Base-by-base conservation (phyloP, 2,329 filamentous ascomycete genomes). In the Aspergillus brasiliensis region DNA sequence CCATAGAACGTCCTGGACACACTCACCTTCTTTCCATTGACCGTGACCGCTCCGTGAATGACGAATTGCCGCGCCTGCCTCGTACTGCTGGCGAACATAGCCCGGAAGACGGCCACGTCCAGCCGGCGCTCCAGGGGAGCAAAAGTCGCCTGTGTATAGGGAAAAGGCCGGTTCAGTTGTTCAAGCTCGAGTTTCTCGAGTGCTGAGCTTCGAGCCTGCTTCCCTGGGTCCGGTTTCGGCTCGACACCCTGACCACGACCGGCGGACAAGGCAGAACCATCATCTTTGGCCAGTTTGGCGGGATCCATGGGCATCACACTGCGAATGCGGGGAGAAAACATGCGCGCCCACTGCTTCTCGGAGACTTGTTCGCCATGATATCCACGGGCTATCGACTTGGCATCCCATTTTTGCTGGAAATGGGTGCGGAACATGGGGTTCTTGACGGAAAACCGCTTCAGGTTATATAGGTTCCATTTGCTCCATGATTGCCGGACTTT, bases 361-460 rank as follows among this genome's bases (percentile, higher is more conserved):
- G 89, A 88, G 67, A 99, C 89, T 73, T 97, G 91, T 75, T 97
- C 94, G 77, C 94, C 95, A 80, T 99, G 95, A 78, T 98, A 99
- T 64, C 85, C 88, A 67, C 95, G 88, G 44, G 91, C 86, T 65
- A 88, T 77, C 21, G 92, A 87, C 79, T 99, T 99, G 71, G 94
- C 91, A 1, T 80, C 78, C 94, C 94, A 99, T 89, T 99, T 99
- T 80, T 98, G 94, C 83, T 98, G 94, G 84, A 96, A 99, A 80
- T 95, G 96, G 47, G 93, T 97, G 63, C 80, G 71, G 31, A 73
- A 70, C 62, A 68, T 72, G 60, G 80, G 77, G 15, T 69, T 73
- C 17, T 83, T 85, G 2, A 76, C 71, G 46, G 70, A 78, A 34
- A 85, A 71, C 67, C 85, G 84, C 53, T 82, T 80, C 66, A 99